Conservation (phyloP, 495 filamentous ascomycete genomes). For the Hypoxylon lienhwacheense region DNA sequence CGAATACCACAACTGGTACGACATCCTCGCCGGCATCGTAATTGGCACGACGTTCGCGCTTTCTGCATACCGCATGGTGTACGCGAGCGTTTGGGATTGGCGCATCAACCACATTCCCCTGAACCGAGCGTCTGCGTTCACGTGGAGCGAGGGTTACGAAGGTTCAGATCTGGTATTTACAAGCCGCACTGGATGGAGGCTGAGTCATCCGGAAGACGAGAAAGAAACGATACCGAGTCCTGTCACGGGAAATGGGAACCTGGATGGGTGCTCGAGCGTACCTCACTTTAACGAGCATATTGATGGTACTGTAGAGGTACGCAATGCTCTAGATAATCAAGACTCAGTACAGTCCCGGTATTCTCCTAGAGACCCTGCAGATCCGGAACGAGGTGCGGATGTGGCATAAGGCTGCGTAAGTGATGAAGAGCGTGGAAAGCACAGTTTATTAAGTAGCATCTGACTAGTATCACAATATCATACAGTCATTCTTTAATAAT, state of each 20-base stretch:
- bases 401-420: constrained; percentile 1
- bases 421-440: neutral
- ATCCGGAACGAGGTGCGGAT: neutral
- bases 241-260: constrained; percentile 4
- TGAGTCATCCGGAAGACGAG: neutral
- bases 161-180: constrained; percentile 26
- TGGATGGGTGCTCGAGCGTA: neutral
- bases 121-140: constrained; percentile 29
- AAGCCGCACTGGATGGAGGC: constrained; percentile 27
- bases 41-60: constrained; percentile 50
- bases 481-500: too few relatives aligned
- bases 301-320: neutral
- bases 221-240: constrained; percentile 16
- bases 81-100: constrained; percentile 49
- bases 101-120: constrained; percentile 49
- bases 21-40: constrained; percentile 47
- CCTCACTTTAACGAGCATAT: neutral
- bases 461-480: constrained; percentile 12
- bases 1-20: constrained; percentile 52
- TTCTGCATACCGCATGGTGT: constrained; percentile 46
- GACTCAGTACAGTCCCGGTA: neutral
- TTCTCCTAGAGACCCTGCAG: neutral
- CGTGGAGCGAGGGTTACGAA: constrained; percentile 1
- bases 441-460: neutral
- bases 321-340: neutral